Conservation (phyloP, 192 early-diverging fungal genomes). For the Backusella luteola region DNA sequence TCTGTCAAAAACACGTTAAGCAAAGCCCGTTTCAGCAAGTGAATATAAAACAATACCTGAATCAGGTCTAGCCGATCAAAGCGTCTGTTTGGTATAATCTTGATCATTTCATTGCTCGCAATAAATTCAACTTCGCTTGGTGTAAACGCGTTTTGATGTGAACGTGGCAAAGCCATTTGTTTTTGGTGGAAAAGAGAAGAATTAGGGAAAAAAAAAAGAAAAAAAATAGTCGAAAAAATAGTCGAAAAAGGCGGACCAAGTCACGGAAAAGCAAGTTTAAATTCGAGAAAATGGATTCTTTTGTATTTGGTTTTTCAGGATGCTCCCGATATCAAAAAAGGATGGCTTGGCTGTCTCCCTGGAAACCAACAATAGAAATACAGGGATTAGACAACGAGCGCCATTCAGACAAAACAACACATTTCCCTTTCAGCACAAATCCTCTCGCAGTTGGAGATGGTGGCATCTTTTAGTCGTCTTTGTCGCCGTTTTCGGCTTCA, state of each 20-base stretch:
- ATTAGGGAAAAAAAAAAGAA: constrained; percentile 17
- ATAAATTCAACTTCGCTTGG: constrained; percentile 87
- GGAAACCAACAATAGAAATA: background rate
- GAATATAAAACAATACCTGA: constrained; percentile 40
- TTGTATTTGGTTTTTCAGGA: background rate
- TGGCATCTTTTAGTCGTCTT: constrained; percentile 14
- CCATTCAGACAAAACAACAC: background rate
- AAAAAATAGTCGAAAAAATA: background rate
- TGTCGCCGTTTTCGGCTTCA: background rate
- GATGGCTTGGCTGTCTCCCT: background rate
- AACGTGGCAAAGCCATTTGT: constrained; percentile 45
- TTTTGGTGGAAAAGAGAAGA: background rate
- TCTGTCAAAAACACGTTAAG: constrained; percentile 40
- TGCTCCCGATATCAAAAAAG: constrained; percentile 4
- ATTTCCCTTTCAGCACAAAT: background rate
- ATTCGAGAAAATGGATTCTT: background rate
- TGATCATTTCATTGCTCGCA: constrained; percentile 74
- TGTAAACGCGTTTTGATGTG: constrained; percentile 53
- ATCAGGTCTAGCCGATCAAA: constrained; percentile 76
- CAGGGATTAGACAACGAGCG: background rate
- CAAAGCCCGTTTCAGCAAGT: background rate
- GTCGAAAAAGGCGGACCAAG: background rate
- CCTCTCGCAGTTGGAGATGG: constrained; percentile 12
- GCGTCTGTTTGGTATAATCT: constrained; percentile 70
- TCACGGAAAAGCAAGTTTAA: background rate